Conservation (phyloP, 805 yeast genomes). For the Spathaspora passalidarum region DNA sequence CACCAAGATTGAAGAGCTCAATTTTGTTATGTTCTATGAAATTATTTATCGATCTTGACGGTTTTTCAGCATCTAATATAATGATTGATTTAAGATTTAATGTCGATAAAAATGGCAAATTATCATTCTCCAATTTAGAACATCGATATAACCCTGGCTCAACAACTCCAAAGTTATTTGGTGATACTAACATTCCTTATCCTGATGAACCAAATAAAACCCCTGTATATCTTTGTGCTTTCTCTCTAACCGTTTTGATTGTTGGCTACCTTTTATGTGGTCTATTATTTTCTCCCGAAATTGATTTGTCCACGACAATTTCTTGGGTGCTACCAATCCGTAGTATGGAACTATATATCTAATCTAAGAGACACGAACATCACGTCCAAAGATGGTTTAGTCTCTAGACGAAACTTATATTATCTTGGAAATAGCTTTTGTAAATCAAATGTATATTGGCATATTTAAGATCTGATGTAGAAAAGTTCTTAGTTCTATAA, state of each 20-base stretch:
- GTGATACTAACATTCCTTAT: constrained; percentile 91
- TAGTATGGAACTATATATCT: too few relatives aligned
- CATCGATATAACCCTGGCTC: constrained; percentile 85
- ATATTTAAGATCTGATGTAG: too few relatives aligned
- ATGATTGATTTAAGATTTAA: constrained; percentile 65
- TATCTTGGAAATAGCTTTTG: too few relatives aligned
- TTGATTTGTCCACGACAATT: too few relatives aligned
- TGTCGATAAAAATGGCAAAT: constrained; percentile 75
- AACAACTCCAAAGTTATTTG: constrained; percentile 88
- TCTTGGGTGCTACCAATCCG: too few relatives aligned
- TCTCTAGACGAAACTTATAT: too few relatives aligned
- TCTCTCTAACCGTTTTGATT: background rate
- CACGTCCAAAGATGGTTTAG: too few relatives aligned
- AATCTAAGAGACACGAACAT: too few relatives aligned
- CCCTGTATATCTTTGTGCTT: background rate
- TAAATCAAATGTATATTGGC: too few relatives aligned
- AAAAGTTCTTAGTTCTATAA: too few relatives aligned
- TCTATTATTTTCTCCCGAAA: too few relatives aligned
- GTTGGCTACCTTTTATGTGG: background rate
- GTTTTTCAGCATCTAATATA: constrained; percentile 80
- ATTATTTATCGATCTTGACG: constrained; percentile 65
- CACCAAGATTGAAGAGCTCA: constrained; percentile 47
- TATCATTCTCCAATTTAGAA: constrained; percentile 70
- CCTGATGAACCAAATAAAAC: too few relatives aligned
- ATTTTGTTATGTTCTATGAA: constrained; percentile 60